Evolutionary conservation across 2,329 filamentous ascomycete species (phyloP).

Genomic region (Lecanicillium sp.): DNA sequence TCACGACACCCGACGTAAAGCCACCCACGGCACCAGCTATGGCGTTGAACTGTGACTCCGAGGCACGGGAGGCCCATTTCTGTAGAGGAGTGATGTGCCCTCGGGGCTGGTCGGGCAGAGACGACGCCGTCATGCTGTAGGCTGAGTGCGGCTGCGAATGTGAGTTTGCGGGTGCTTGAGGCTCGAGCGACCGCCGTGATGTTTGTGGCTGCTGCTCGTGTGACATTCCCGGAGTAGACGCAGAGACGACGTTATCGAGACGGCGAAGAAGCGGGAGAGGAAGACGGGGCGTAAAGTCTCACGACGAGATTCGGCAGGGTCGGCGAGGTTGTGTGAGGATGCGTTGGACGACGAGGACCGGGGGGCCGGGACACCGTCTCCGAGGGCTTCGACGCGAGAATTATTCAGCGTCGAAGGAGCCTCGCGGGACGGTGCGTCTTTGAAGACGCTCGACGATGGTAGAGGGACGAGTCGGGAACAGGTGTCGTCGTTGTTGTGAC

Average conservation of each 20-base stretch:
- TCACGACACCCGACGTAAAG: constrained; percentile 88
- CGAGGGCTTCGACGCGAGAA: constrained; percentile 10
- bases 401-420: constrained; percentile 10
- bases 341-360: too few relatives aligned
- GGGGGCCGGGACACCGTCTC: constrained; percentile 10
- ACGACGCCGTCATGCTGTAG: constrained; percentile 27
- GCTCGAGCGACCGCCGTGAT: constrained; percentile 15
- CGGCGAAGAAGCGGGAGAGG: constrained; percentile 7
- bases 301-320: not conserved
- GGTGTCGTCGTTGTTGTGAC: too few relatives aligned
- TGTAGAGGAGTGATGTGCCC: constrained; percentile 37
- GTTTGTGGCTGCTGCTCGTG: constrained; percentile 36
- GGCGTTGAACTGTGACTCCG: constrained; percentile 66
- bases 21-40: constrained; percentile 83
- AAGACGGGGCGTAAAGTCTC: not conserved
- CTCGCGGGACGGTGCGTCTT: constrained; percentile 9
- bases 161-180: constrained; percentile 30
- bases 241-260: not conserved
- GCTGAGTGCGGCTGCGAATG: too few relatives aligned
- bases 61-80: constrained; percentile 47
- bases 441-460: not conserved
- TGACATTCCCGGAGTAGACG: constrained; percentile 35
- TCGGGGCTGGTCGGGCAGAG: constrained; percentile 18
- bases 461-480: not conserved
- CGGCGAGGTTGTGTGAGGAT: too few relatives aligned